phyloP scores from a whole-genome alignment of 2,329 filamentous ascomycete genomes.

The Nannizziopsis barbatae region DNA sequence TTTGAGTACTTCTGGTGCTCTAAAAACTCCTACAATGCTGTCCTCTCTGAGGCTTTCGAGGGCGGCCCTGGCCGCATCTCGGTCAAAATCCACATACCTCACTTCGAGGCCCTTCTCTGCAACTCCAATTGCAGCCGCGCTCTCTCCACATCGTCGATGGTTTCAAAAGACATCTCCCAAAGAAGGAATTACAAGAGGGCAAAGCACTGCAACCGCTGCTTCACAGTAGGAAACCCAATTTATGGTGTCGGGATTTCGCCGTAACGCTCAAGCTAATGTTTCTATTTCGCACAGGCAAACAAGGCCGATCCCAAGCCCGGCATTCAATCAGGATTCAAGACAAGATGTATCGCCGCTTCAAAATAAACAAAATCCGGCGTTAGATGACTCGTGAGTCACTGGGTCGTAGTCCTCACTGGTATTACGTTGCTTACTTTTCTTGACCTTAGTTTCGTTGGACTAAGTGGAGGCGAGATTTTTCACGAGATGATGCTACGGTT shows the following conservation, averaged over 20 bases:
- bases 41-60: slow-evolving; percentile 39
- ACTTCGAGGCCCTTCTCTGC: slow-evolving; percentile 36
- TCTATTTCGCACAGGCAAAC: slow-evolving; percentile 35
- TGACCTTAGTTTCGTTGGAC: slow-evolving; percentile 65
- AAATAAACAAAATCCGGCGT: slow-evolving; percentile 48
- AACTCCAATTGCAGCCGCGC: slow-evolving; percentile 34
- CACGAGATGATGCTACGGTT: slow-evolving; percentile 98
- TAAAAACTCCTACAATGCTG: slow-evolving; percentile 34
- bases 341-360: slow-evolving; percentile 60
- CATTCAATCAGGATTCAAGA: slow-evolving; percentile 45
- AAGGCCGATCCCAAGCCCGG: slow-evolving; percentile 52
- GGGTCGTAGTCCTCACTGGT: background rate
- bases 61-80: slow-evolving; percentile 39
- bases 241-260: background rate
- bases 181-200: slow-evolving; percentile 31
- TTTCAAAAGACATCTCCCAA: slow-evolving; percentile 25
- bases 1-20: background rate
- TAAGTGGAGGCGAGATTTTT: slow-evolving; percentile 92
- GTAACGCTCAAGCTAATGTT: slow-evolving; percentile 14
- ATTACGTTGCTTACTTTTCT: slow-evolving; percentile 11
- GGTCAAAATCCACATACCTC: slow-evolving; percentile 31
- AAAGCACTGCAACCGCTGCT: slow-evolving; percentile 41
- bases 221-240: slow-evolving; percentile 41
- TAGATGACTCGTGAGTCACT: slow-evolving; percentile 66
- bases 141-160: slow-evolving; percentile 38